These are phyloP conservation scores for Lumnitzera racemosa DNA, from an alignment of 345 rosid genomes.

Conservation along the genomic window DNA sequence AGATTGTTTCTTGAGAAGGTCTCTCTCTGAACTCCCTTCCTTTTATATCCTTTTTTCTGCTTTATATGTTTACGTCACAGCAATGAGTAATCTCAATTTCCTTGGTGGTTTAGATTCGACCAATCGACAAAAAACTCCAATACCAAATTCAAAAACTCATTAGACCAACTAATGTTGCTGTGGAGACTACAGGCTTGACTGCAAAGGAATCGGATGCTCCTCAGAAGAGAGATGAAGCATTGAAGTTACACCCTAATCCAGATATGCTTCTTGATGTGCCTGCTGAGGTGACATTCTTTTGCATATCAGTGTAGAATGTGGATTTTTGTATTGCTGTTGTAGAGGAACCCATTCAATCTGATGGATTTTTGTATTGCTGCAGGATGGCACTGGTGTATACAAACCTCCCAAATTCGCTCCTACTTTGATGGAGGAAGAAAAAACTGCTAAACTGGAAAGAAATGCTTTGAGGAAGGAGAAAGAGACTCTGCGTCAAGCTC, in stretches of 20 bases:
- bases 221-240: slow-evolving; percentile 51
- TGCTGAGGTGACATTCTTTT: slow-evolving; percentile 22
- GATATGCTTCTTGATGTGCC: slow-evolving; percentile 51
- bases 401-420: slow-evolving; percentile 78
- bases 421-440: slow-evolving; percentile 61
- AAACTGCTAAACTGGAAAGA: slow-evolving; percentile 66
- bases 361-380: slow-evolving; percentile 5
- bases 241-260: slow-evolving; percentile 75
- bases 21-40: slow-evolving; percentile 1
- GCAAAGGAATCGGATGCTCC: slow-evolving; percentile 27
- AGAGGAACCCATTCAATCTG: not conserved
- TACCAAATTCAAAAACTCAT: slow-evolving; percentile 88
- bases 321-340: not conserved
- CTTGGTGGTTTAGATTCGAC: slow-evolving; percentile 51
- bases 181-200: slow-evolving; percentile 21
- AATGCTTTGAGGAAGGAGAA: slow-evolving; percentile 64
- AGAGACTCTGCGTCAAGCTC: slow-evolving; percentile 43
- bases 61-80: not conserved
- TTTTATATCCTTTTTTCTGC: not conserved
- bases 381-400: slow-evolving; percentile 54
- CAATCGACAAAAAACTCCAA: slow-evolving; percentile 82
- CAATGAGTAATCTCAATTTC: not conserved
- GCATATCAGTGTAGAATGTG: not conserved
- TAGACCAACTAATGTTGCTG: slow-evolving; percentile 23
- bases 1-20: slow-evolving; percentile 90